Evolutionary conservation across 257 asterid species (phyloP).

Genomic region (Petunia axillaris): DNA sequence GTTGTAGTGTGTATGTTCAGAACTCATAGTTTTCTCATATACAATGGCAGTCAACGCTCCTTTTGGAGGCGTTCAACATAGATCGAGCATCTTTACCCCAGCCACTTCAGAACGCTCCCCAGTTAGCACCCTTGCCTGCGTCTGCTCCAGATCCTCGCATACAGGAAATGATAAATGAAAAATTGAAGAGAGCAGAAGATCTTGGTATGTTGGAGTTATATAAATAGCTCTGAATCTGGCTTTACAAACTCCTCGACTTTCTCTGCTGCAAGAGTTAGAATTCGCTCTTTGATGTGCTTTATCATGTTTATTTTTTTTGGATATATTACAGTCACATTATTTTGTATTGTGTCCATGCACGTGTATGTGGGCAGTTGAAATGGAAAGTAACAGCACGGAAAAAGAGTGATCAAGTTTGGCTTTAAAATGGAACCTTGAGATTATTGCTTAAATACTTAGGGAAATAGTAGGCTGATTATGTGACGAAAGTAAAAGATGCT

Average conservation of each 20-base stretch:
- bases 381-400: neutral
- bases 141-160: constrained; percentile 82
- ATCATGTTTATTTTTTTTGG: neutral
- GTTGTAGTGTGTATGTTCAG: constrained; percentile 20
- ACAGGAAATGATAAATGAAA: constrained; percentile 95
- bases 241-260: neutral
- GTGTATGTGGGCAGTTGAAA: neutral
- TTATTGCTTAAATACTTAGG: neutral
- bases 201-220: constrained; percentile 58
- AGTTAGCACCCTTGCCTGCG: constrained; percentile 61
- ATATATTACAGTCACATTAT: neutral
- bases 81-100: constrained; percentile 96
- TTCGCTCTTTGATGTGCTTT: neutral
- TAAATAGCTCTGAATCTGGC: neutral
- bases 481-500: neutral
- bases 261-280: neutral
- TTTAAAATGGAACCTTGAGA: constrained; percentile 3
- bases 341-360: constrained; percentile 16
- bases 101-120: constrained; percentile 69
- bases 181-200: constrained; percentile 96
- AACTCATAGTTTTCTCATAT: constrained; percentile 33
- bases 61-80: constrained; percentile 98
- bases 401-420: neutral
- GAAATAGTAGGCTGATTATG: constrained; percentile 8
- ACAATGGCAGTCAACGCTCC: constrained; percentile 75